Evolutionary conservation across 73 alveolate species (phyloP).

Genomic region (Breviolum minutum): DNA sequence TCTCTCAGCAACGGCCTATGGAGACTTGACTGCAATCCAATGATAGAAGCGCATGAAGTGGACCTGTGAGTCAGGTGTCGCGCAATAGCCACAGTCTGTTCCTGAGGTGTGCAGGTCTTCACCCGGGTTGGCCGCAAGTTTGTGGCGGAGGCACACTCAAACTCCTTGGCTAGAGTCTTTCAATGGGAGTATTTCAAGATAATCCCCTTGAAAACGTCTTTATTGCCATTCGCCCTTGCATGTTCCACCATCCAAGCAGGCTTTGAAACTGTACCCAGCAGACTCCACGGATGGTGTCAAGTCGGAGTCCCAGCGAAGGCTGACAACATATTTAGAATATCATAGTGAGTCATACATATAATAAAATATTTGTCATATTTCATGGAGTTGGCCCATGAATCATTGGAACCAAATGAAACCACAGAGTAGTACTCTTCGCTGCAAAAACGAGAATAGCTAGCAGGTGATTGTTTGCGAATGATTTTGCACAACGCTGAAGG

Average conservation of each 20-base stretch:
- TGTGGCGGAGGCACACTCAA: not conserved
- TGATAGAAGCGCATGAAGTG: not conserved
- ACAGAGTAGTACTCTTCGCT: too few relatives aligned
- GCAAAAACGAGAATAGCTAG: too few relatives aligned
- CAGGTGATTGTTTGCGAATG: too few relatives aligned
- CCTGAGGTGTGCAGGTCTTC: slow-evolving; percentile 40
- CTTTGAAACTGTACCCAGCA: slow-evolving; percentile 53
- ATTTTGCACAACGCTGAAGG: too few relatives aligned
- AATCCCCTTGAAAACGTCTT: too few relatives aligned
- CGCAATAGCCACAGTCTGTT: not conserved
- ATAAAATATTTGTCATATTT: not conserved
- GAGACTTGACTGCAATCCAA: not conserved
- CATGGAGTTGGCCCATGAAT: not conserved
- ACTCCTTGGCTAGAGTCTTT: not conserved
- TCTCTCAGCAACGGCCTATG: slow-evolving; percentile 38
- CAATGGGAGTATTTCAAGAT: too few relatives aligned
- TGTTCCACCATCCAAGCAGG: not conserved
- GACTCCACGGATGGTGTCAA: slow-evolving; percentile 34
- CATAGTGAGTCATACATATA: too few relatives aligned
- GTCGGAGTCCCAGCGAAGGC: slow-evolving; percentile 21
- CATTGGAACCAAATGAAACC: not conserved
- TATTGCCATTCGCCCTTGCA: too few relatives aligned
- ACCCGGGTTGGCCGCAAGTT: slow-evolving; percentile 44
- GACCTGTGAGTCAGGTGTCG: not conserved
- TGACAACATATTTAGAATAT: too few relatives aligned